Evolutionary conservation across 2,329 filamentous ascomycete genomes (phyloP), one percentile per base, ranked within the genome.

Genomic region (Neofusicoccum laricinum): DNA sequence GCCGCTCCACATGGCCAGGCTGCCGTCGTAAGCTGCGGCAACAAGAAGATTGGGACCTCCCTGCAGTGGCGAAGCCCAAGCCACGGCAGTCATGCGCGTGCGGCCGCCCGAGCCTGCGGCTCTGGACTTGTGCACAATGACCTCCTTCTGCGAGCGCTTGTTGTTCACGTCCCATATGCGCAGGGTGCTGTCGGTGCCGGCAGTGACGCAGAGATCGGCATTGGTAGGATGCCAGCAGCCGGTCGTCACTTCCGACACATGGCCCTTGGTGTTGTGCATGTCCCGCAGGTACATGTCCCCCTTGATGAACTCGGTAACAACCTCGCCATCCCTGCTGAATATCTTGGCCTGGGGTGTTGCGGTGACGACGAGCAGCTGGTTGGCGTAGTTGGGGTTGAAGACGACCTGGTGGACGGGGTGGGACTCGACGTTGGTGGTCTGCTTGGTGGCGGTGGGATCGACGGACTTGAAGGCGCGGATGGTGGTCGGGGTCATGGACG

Each of bases 251-350:
- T 97, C 95, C 3, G 93, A 93, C 61, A 97, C 88, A 77, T 99
- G 95, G 1, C 95, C 95, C 75, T 97, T 98, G 4, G 95, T 99
- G 75, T 98, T 93, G 78, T 97, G 87, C 90, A 98, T 96, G 76
- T 99, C 95, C 63, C 94, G 86, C 69, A 99, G 80, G 72, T 99
- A 99, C 93, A 98, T 98, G 75, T 99, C 95, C 50, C 95, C 95
- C 79, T 99, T 99, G 69, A 93, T 90, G 69, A 97, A 98, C 73
- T 97, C 93, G 1, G 90, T 89, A 55, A 96, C 71, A 7, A 90
- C 84, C 49, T 96, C 92, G 43, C 95, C 95, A 79, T 99, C 94
- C 71, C 95, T 88, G 70, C 87, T 91, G 75, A 98, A 84, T 25
- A 99, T 88, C 76, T 93, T 93, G 12, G 94, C 92, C 76, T 98